Conservation (phyloP, 2,329 filamentous ascomycete genomes). For the Fusarium pilosicola region DNA sequence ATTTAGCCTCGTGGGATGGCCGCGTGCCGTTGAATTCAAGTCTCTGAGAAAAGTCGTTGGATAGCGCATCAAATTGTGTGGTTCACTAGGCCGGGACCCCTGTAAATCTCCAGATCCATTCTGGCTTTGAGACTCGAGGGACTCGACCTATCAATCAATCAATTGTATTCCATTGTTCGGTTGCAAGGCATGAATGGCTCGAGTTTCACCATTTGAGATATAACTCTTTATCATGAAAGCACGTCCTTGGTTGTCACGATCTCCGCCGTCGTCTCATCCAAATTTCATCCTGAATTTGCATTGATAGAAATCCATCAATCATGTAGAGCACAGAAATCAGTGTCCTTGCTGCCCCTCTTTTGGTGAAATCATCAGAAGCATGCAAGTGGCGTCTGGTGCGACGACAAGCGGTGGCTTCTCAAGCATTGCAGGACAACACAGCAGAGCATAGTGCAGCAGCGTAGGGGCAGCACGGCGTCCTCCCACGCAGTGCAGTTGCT, state of each 20-base stretch:
- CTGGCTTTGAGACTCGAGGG: constrained; percentile 23
- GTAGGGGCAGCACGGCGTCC: constrained; percentile 7
- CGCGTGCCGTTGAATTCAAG: constrained; percentile 41
- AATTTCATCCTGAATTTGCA: constrained; percentile 30
- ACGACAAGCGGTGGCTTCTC: constrained; percentile 24
- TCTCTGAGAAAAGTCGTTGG: constrained; percentile 38
- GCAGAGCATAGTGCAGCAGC: constrained; percentile 32
- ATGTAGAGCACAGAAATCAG: constrained; percentile 3
- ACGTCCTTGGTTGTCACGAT: constrained; percentile 17
- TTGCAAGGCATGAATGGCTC: constrained; percentile 31
- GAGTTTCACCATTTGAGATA: constrained; percentile 16
- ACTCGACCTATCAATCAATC: constrained; percentile 37
- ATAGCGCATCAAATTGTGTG: constrained; percentile 36
- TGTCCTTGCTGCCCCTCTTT: constrained; percentile 35
- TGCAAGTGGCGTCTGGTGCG: constrained; percentile 36
- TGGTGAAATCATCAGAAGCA: constrained; percentile 35
- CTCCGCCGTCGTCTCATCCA: constrained; percentile 30
- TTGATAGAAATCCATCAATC: constrained; percentile 33
- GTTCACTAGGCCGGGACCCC: constrained; percentile 35
- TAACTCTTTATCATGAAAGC: constrained; percentile 20
- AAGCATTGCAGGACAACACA: constrained; percentile 36
- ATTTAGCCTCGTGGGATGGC: constrained; percentile 45
- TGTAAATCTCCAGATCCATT: constrained; percentile 39
- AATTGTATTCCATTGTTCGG: constrained; percentile 22
- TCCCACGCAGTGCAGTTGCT: constrained; percentile 25